These are phyloP conservation scores for Pueraria montana DNA, from an alignment of 306 rosid genomes.

Conservation along the genomic window DNA sequence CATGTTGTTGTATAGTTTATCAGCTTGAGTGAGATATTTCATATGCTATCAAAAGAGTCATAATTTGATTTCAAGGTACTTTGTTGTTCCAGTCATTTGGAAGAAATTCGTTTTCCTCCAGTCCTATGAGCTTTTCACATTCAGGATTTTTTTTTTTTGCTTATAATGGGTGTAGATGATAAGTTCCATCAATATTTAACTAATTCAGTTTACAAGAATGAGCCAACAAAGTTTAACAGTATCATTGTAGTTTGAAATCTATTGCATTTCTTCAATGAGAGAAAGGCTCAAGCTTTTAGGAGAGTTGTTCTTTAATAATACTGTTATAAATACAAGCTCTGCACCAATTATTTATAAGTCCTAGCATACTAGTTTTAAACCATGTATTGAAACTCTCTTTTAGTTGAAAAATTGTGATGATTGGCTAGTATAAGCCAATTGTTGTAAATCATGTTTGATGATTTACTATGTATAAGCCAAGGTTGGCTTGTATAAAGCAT, in stretches of 20 bases:
- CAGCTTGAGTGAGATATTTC: slow-evolving; percentile 5
- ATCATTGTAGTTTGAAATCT: slow-evolving; percentile 17
- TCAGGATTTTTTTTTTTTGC: not conserved
- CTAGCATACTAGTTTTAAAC: not conserved
- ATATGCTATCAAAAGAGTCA: not conserved
- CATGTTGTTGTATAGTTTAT: slow-evolving; percentile 5
- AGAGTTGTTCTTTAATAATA: slow-evolving; percentile 18
- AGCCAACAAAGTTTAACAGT: not conserved
- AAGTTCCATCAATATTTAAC: not conserved
- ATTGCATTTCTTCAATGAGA: slow-evolving; percentile 11
- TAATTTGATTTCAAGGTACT: not conserved
- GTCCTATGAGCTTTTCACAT: not conserved
- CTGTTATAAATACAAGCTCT: not conserved
- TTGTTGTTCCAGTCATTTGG: not conserved
- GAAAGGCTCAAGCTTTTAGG: slow-evolving; percentile 3
- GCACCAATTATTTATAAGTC: not conserved
- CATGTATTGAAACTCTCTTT: not conserved
- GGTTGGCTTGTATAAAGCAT: slow-evolving; percentile 11
- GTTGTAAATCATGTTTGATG: slow-evolving; percentile 18
- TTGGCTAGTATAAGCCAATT: not conserved
- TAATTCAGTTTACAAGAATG: not conserved
- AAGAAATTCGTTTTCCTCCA: not conserved
- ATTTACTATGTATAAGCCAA: slow-evolving; percentile 1
- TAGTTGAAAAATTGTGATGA: not conserved
- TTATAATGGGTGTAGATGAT: not conserved